phyloP scores from a whole-genome alignment of 129 eudicot species.

The Flaveria ramosissima region DNA sequence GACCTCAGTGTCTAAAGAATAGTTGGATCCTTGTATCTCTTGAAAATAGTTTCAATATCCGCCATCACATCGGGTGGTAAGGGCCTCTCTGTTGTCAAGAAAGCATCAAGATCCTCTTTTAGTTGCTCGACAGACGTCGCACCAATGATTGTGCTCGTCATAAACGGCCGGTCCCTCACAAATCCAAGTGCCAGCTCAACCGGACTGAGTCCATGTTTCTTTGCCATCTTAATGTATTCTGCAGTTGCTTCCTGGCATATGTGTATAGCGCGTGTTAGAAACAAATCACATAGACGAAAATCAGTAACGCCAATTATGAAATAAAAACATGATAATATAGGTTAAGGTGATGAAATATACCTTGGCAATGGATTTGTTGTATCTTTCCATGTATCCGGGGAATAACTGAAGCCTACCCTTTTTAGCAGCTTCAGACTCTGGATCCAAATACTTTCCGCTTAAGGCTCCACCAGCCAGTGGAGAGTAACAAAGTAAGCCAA shows the following conservation, averaged over 20 bases:
- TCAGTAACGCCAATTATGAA: not conserved
- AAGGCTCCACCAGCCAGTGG: conserved; percentile 91
- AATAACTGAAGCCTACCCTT: conserved; percentile 76
- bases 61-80: conserved; percentile 63
- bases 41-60: conserved; percentile 67
- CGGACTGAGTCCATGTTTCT: conserved; percentile 75
- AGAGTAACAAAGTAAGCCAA: conserved; percentile 91
- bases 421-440: conserved; percentile 80
- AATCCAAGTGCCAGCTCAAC: conserved; percentile 85
- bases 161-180: conserved; percentile 78
- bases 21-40: conserved; percentile 83
- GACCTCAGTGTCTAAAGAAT: conserved; percentile 40
- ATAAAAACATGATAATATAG: not conserved
- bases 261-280: not conserved
- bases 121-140: conserved; percentile 87
- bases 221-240: conserved; percentile 66
- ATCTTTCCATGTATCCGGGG: conserved; percentile 97
- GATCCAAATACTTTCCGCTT: conserved; percentile 80
- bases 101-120: conserved; percentile 82
- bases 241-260: conserved; percentile 74
- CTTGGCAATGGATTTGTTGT: conserved; percentile 62
- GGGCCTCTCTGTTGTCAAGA: conserved; percentile 65
- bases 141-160: conserved; percentile 86
- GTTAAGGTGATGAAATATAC: conserved; percentile 33
- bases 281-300: not conserved